These are phyloP conservation scores for Pezicula carpinea DNA, from an alignment of 2,329 filamentous ascomycete genomes.

Conservation along the genomic window DNA sequence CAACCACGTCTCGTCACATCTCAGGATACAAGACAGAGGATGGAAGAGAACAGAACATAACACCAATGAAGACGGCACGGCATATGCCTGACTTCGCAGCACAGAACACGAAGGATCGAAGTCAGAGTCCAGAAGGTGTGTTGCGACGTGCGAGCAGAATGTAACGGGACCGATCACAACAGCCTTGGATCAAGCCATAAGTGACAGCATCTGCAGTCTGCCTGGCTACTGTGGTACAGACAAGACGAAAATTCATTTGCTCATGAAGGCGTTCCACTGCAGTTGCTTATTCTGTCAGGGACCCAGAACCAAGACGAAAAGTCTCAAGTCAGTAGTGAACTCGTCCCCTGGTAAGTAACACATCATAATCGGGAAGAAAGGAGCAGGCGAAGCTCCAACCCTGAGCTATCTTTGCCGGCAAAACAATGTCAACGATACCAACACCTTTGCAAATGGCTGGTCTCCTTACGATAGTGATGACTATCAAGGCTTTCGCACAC, in stretches of 20 bases:
- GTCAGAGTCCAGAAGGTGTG: neutral
- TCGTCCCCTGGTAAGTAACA: neutral
- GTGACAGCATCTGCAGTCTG: constrained; percentile 9
- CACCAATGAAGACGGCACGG: neutral
- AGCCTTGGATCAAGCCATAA: constrained; percentile 1
- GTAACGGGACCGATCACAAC: neutral
- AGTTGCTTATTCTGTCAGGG: neutral
- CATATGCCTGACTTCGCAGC: constrained; percentile 11
- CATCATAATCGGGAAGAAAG: neutral
- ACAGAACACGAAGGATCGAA: neutral
- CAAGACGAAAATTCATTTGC: too few species aligned
- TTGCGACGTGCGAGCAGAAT: neutral
- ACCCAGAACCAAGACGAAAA: neutral
- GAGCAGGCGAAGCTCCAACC: neutral
- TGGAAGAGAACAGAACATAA: neutral
- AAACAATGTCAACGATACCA: too few species aligned
- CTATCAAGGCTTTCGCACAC: too few species aligned
- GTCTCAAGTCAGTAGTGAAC: too few species aligned
- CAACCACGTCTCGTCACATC: constrained; percentile 8
- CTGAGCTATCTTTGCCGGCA: neutral
- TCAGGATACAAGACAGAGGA: constrained; percentile 3
- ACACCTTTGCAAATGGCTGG: too few species aligned
- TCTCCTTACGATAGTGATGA: too few species aligned
- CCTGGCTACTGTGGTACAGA: neutral
- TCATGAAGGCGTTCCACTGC: neutral